Evolutionary conservation across 257 asterid genomes (phyloP), one percentile per base, ranked within the genome.

Genomic region (Leonotis leonurus): DNA sequence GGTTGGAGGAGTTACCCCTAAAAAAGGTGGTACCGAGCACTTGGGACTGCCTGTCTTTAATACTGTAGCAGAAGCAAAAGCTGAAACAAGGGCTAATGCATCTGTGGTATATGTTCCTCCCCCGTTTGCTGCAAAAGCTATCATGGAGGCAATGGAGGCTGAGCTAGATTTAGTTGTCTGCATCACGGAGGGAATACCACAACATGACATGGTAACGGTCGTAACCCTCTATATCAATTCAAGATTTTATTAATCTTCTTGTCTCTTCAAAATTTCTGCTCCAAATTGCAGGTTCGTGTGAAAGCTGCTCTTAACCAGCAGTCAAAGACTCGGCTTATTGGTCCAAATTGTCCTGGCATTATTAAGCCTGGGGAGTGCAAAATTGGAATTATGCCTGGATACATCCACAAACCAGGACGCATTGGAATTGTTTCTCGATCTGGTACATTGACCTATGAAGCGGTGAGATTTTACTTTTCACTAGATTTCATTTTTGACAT

Each of bases 291-390:
- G 64, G 69, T 69, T 53, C 69, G 65, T 69, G 69, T 69, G 13
- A 92, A 89, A 72, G 95, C 95, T 68, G 95, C 97, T 60, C 80
- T 92, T 53, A 85, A 86, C 71, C 53, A 74, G 67, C 97, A 92
- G 72, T 81, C 95, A 8, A 89, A 83, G 77, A 92, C 99, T 55
- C 85, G 89, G 51, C 87, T 92, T 36, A 89, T 92, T 61, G 97
- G 97, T 67, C 99, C 99, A 40, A 92, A 92, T 70, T 92, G 99
- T 71, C 99, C 99, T 8, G 99, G 99, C 56, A 92, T 92, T 55
- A 92, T 89, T 79, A 92, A 92, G 77, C 99, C 99, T 20, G 99
- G 99, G 68, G 97, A 92, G 75, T 92, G 99, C 80, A 92, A 92
- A 73, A 89, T 89, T 29, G 99, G 99, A 45, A 92, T 92, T 70